Percentiles rank a stretch among this genome's conserved stretches.
phyloP scores from a whole-genome alignment of 805 yeast species.

The Huiozyma sinensis region DNA sequence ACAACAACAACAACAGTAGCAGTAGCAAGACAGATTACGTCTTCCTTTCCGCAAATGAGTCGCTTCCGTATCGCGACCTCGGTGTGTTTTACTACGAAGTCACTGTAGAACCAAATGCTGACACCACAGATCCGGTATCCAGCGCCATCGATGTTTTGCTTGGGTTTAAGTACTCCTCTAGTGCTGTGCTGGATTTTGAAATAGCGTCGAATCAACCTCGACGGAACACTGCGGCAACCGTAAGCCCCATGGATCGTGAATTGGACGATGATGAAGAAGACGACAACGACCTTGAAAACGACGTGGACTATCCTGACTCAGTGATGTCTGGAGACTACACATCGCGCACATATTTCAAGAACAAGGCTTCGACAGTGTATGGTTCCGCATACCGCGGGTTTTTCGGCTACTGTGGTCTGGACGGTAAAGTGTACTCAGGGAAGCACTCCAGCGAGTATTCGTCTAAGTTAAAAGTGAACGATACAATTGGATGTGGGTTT shows the following conservation, averaged over 20 bases:
- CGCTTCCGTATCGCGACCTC: slow-evolving; percentile 13
- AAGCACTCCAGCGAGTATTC: slow-evolving; percentile 11
- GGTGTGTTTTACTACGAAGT: slow-evolving; percentile 25
- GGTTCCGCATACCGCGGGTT: slow-evolving; percentile 2
- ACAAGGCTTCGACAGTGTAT: slow-evolving; percentile 1
- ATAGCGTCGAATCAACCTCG: neutral
- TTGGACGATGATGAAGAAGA: neutral
- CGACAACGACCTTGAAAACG: neutral
- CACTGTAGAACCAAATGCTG: slow-evolving; percentile 6
- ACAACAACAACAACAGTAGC: slow-evolving; percentile 1
- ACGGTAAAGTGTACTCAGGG: slow-evolving; percentile 21
- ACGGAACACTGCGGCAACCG: too few species aligned
- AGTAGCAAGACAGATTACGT: slow-evolving; percentile 18
- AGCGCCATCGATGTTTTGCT: slow-evolving; percentile 16
- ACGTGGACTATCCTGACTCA: neutral
- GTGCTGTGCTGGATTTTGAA: neutral
- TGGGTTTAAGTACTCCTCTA: slow-evolving; percentile 18
- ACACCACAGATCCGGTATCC: too few species aligned
- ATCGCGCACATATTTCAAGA: too few species aligned
- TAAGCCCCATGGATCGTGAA: neutral
- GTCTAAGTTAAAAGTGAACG: slow-evolving; percentile 38
- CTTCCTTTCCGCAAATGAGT: slow-evolving; percentile 21
- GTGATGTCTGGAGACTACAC: neutral
- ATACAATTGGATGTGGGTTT: slow-evolving; percentile 75
- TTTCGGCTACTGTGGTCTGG: slow-evolving; percentile 23